Conservation (phyloP, 179 eudicot genomes). For the Spinacia oleracea region DNA sequence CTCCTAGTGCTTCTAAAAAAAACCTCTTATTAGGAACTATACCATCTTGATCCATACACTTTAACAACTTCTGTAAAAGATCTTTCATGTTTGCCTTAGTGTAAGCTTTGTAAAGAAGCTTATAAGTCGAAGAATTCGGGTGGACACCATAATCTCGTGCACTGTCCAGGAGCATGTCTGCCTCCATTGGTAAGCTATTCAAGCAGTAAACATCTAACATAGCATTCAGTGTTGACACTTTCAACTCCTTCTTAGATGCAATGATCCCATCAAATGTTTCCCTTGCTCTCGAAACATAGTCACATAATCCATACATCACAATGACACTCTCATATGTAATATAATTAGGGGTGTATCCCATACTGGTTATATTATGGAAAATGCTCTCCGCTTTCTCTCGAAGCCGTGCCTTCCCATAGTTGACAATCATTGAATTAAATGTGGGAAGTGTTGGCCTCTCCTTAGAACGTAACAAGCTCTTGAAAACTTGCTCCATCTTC, state of each 20-base stretch:
- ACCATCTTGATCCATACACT: constrained; percentile 77
- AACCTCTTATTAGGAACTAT: constrained; percentile 84
- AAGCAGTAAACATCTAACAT: constrained; percentile 92
- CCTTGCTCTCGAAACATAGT: constrained; percentile 69
- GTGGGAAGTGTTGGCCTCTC: constrained; percentile 86
- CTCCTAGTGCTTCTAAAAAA: constrained; percentile 88
- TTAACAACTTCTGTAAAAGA: constrained; percentile 54
- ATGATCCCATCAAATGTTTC: constrained; percentile 60
- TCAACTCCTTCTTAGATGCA: constrained; percentile 57
- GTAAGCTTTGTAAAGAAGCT: constrained; percentile 89
- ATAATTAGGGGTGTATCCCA: constrained; percentile 74
- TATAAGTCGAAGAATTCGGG: constrained; percentile 71
- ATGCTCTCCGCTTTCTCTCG: constrained; percentile 81
- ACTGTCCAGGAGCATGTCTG: constrained; percentile 62
- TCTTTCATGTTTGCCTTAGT: constrained; percentile 85
- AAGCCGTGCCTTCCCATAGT: constrained; percentile 89
- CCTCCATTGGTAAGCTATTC: constrained; percentile 75
- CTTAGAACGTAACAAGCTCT: constrained; percentile 82
- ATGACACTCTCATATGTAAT: constrained; percentile 83
- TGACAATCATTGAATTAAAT: constrained; percentile 88
- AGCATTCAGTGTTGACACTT: constrained; percentile 75
- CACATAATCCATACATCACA: constrained; percentile 84
- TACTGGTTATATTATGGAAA: constrained; percentile 55
- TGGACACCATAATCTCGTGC: constrained; percentile 40
- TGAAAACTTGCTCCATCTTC: constrained; percentile 95